Evolutionary conservation across 2,329 filamentous ascomycete genomes (phyloP).

Genomic region (Boeremia lycopersici): DNA sequence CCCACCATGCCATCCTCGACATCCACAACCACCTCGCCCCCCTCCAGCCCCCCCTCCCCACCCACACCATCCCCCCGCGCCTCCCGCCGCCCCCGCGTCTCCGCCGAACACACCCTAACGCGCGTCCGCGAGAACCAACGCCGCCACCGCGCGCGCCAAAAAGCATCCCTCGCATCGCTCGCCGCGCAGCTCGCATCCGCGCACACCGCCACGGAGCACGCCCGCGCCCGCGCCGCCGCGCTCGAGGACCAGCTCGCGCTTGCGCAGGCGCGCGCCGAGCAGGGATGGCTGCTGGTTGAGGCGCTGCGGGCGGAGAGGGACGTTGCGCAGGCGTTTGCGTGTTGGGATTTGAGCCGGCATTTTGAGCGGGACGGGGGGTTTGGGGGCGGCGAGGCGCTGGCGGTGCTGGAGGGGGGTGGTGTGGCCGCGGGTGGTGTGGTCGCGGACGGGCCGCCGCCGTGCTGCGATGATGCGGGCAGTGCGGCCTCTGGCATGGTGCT

Average conservation of each 20-base stretch:
- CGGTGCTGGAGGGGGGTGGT: neutral
- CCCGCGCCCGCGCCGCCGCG: too few species aligned
- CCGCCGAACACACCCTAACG: slow-evolving; percentile 45
- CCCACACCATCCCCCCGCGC: too few species aligned
- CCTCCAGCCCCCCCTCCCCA: slow-evolving; percentile 17
- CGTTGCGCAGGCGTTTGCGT: slow-evolving; percentile 10
- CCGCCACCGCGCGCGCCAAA: slow-evolving; percentile 55
- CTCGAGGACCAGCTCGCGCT: too few species aligned
- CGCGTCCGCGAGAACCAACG: slow-evolving; percentile 60
- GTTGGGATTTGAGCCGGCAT: slow-evolving; percentile 11
- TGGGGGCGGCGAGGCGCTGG: neutral
- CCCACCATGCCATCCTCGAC: slow-evolving; percentile 6
- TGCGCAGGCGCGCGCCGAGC: too few species aligned
- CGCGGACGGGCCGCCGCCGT: neutral
- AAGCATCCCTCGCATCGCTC: slow-evolving; percentile 49
- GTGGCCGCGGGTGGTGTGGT: neutral
- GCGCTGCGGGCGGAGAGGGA: slow-evolving; percentile 28
- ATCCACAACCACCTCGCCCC: slow-evolving; percentile 12
- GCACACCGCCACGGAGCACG: too few species aligned
- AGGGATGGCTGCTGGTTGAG: slow-evolving; percentile 8
- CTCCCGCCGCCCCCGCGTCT: slow-evolving; percentile 28
- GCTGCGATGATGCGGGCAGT: too few species aligned
- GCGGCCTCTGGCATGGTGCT: too few species aligned
- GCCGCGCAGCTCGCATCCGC: too few species aligned
- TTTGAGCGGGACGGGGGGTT: slow-evolving; percentile 1